These are phyloP conservation scores for Fusarium sp. DNA, from an alignment of 2,329 filamentous ascomycete genomes.

Conservation along the genomic window DNA sequence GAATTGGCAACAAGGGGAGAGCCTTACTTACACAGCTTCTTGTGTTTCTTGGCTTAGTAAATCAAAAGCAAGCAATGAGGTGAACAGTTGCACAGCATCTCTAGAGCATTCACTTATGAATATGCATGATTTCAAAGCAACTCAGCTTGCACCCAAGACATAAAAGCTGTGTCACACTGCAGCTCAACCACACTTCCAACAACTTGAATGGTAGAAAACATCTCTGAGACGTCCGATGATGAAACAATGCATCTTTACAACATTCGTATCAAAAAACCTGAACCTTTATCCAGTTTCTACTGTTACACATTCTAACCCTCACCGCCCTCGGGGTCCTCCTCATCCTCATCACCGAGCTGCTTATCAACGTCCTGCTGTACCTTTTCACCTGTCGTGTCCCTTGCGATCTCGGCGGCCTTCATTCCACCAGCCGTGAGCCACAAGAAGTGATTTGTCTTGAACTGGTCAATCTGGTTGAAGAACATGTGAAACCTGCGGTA, in stretches of 20 bases:
- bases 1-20: too few relatives aligned
- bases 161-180: not conserved
- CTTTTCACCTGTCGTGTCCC: constrained; percentile 50
- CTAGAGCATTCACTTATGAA: not conserved
- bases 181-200: constrained; percentile 1
- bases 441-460: constrained; percentile 77
- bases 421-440: constrained; percentile 80
- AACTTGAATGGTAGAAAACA: not conserved
- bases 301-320: constrained; percentile 52
- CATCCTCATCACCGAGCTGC: constrained; percentile 66
- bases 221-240: constrained; percentile 15
- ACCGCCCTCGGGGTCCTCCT: constrained; percentile 62
- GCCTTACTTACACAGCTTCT: constrained; percentile 18
- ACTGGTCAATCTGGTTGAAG: constrained; percentile 84
- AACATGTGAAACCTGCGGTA: constrained; percentile 76
- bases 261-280: not conserved
- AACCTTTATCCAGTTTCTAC: constrained; percentile 18
- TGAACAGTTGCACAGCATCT: not conserved
- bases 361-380: constrained; percentile 59
- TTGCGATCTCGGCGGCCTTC: constrained; percentile 64
- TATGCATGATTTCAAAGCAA: constrained; percentile 21
- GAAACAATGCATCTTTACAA: constrained; percentile 16
- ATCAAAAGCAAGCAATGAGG: not conserved
- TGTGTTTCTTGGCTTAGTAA: not conserved
- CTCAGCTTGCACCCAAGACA: not conserved